Evolutionary conservation across 768 basidiomycete species (phyloP).

Genomic region (Lactifluus pinguis): DNA sequence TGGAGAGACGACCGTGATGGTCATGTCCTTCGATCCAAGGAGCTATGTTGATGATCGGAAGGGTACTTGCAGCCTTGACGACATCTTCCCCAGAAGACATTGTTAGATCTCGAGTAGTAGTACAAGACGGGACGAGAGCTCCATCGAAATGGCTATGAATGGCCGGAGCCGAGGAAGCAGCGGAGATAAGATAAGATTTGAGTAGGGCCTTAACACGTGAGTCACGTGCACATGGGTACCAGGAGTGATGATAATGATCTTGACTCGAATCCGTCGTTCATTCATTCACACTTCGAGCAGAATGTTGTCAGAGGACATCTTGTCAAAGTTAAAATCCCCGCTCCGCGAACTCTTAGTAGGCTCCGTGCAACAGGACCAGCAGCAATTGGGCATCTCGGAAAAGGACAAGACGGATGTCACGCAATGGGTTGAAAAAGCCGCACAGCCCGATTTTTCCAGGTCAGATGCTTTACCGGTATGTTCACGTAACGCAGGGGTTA

Average conservation of each 20-base stretch:
- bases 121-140: not conserved
- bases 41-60: slow-evolving; percentile 68
- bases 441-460: slow-evolving; percentile 38
- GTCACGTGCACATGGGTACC: not conserved
- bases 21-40: slow-evolving; percentile 45
- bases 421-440: slow-evolving; percentile 63
- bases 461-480: slow-evolving; percentile 42
- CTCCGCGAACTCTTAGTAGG: slow-evolving; percentile 42
- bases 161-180: not conserved
- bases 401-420: slow-evolving; percentile 55
- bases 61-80: slow-evolving; percentile 19
- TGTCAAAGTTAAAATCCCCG: slow-evolving; percentile 24
- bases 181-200: not conserved
- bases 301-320: slow-evolving; percentile 24
- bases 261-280: not conserved
- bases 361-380: slow-evolving; percentile 33
- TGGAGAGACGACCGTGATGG: slow-evolving; percentile 34
- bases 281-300: slow-evolving; percentile 14
- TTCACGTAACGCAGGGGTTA: not conserved
- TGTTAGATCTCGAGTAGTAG: not conserved
- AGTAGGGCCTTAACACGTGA: not conserved
- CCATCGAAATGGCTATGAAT: too few relatives aligned
- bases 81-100: not conserved
- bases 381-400: slow-evolving; percentile 44
- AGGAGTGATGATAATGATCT: not conserved